Evolutionary conservation across 139 green algal species (phyloP).

Genomic region (Chlorella sp.): DNA sequence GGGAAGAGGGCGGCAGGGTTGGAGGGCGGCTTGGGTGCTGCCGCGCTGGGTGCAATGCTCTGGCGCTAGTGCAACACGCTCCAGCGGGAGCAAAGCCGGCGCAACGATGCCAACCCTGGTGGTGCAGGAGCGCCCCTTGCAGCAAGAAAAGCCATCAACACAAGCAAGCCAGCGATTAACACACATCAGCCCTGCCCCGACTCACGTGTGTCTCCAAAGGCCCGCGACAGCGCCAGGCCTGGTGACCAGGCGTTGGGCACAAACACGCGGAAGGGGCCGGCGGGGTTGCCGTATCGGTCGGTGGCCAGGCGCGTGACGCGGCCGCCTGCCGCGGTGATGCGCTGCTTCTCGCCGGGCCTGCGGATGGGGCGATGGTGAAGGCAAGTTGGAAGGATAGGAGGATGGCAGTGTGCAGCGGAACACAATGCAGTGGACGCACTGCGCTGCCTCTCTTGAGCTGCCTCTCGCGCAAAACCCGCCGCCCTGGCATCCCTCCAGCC

Average conservation of each 20-base stretch:
- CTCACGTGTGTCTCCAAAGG: slow-evolving; percentile 62
- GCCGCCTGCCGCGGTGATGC: slow-evolving; percentile 58
- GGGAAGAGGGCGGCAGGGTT: not conserved
- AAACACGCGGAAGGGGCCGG: slow-evolving; percentile 64
- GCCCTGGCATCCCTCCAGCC: not conserved
- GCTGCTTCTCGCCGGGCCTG: slow-evolving; percentile 39
- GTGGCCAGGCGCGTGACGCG: slow-evolving; percentile 59
- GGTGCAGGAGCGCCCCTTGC: not conserved
- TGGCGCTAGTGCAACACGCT: too few relatives aligned
- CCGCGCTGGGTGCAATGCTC: too few relatives aligned
- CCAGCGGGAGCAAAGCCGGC: too few relatives aligned
- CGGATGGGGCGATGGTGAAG: not conserved
- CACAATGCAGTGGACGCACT: too few relatives aligned
- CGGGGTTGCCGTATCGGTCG: slow-evolving; percentile 29
- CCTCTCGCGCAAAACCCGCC: too few relatives aligned
- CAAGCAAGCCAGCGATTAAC: not conserved
- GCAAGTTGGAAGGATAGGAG: not conserved
- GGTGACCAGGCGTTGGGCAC: slow-evolving; percentile 53
- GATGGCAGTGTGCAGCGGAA: too few relatives aligned
- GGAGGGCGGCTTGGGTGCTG: too few relatives aligned
- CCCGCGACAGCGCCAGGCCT: slow-evolving; percentile 63
- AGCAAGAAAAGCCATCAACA: not conserved
- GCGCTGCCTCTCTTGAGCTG: not conserved
- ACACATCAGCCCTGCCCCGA: not conserved
- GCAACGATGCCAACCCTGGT: too few relatives aligned